A percentile compares a stretch with the other conserved stretches of the same genome.
Conservation (phyloP, 179 eudicot genomes). For the Patellifolia procumbens region DNA sequence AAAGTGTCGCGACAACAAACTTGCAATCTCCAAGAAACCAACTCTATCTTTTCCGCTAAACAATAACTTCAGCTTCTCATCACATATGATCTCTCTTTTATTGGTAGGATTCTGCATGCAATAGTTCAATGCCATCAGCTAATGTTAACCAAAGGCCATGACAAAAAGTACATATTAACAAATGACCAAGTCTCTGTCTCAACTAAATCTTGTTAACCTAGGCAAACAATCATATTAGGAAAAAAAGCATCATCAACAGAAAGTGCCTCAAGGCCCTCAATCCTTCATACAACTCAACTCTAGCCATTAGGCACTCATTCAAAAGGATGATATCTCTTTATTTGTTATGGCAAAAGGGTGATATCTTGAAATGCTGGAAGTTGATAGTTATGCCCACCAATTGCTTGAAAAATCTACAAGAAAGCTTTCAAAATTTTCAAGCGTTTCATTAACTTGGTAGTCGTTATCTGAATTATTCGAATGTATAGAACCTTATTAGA, state of each 20-base stretch:
- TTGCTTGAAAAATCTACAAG: no score
- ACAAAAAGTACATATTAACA: background rate
- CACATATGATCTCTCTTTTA: constrained; percentile 68
- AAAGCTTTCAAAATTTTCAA: no score
- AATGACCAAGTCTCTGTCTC: no score
- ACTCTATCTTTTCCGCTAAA: constrained; percentile 64
- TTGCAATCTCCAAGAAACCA: constrained; percentile 55
- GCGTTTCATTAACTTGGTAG: no score
- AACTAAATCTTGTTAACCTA: no score
- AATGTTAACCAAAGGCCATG: background rate
- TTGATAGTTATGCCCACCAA: no score
- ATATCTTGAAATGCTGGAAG: background rate
- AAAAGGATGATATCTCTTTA: no score
- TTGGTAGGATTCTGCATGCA: constrained; percentile 60
- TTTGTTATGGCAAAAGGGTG: no score
- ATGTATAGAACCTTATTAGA: no score
- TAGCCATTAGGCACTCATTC: background rate
- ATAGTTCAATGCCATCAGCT: background rate
- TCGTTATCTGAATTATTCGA: background rate
- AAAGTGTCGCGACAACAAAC: constrained; percentile 56
- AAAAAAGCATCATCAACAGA: background rate
- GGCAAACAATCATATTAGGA: no score
- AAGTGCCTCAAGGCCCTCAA: no score
- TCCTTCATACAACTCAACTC: background rate
- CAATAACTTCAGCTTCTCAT: constrained; percentile 63